A percentile compares a stretch with the other conserved stretches of the same genome.
These are phyloP conservation scores for Leccinum subrobustum DNA, from an alignment of 1,284 basidiomycete genomes.

Conservation along the genomic window DNA sequence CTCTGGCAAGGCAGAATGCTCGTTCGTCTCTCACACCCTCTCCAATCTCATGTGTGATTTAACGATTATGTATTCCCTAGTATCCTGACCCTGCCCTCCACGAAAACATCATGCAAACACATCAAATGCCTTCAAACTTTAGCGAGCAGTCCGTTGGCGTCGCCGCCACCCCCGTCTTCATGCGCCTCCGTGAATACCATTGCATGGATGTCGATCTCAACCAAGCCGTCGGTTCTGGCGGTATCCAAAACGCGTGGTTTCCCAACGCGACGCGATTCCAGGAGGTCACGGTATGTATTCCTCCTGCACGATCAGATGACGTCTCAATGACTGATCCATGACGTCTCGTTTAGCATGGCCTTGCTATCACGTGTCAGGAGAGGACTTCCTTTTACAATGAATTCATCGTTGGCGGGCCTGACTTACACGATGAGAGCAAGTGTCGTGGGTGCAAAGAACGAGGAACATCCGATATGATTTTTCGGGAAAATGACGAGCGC, in stretches of 20 bases:
- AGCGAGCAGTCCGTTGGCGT: constrained; percentile 37
- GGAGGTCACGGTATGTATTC: constrained; percentile 33
- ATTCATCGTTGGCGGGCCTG: constrained; percentile 35
- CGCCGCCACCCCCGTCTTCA: constrained; percentile 47
- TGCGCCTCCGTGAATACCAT: constrained; percentile 56
- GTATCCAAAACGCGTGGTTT: constrained; percentile 57
- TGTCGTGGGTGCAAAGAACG: constrained; percentile 38
- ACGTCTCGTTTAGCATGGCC: constrained; percentile 20
- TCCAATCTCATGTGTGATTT: constrained; percentile 7
- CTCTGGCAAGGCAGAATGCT: constrained; percentile 61
- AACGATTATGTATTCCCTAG: constrained; percentile 17
- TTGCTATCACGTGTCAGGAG: constrained; percentile 26
- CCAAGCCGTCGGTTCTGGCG: constrained; percentile 38
- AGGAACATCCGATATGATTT: constrained; percentile 31
- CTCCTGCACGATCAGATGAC: not conserved
- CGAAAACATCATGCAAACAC: constrained; percentile 32
- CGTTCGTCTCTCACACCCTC: constrained; percentile 30
- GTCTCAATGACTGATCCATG: not conserved
- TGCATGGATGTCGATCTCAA: constrained; percentile 42
- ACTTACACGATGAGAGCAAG: constrained; percentile 42
- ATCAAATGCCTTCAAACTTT: constrained; percentile 35
- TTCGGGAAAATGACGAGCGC: constrained; percentile 28
- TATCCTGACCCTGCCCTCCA: constrained; percentile 37
- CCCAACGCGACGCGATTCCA: constrained; percentile 29
- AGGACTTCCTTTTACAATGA: constrained; percentile 35